Evolutionary conservation across 1,139 yeast genomes (phyloP).

Genomic region (Kurtzmaniella quercitrusa): DNA sequence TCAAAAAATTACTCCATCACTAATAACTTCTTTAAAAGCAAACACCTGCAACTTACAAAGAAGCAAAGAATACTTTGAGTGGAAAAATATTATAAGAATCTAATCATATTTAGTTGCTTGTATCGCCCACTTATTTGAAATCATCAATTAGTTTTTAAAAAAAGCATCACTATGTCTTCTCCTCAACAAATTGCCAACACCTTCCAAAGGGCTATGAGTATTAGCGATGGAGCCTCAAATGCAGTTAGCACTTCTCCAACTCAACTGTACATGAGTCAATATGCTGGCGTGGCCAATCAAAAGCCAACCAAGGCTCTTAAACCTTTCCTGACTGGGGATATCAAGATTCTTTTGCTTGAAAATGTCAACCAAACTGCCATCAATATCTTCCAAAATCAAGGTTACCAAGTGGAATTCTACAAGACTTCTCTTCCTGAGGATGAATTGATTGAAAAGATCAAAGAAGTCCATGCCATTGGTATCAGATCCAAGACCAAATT

Average conservation of each 20-base stretch:
- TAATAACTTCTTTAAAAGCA: neutral
- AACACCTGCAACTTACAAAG: neutral
- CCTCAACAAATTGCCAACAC: constrained; percentile 66
- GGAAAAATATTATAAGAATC: neutral
- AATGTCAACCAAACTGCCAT: constrained; percentile 92
- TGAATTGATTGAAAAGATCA: constrained; percentile 89
- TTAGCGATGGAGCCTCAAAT: constrained; percentile 49
- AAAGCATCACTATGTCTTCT: constrained; percentile 44
- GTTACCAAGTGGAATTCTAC: constrained; percentile 94
- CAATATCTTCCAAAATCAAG: constrained; percentile 78
- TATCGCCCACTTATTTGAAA: neutral
- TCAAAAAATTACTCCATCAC: neutral
- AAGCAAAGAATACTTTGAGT: no score
- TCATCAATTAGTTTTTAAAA: neutral
- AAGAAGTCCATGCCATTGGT: constrained; percentile 94
- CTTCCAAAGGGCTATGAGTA: constrained; percentile 51
- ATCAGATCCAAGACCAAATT: constrained; percentile 94
- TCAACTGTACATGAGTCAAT: constrained; percentile 46
- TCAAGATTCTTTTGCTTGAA: constrained; percentile 85
- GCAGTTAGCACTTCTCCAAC: constrained; percentile 78
- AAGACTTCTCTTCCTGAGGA: constrained; percentile 89
- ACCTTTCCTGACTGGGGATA: constrained; percentile 88
- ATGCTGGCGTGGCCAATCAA: constrained; percentile 26
- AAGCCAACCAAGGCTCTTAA: constrained; percentile 68
- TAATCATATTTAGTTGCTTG: neutral